A percentile compares a stretch with the other conserved stretches of the same genome.
phyloP scores from a whole-genome alignment of 129 eudicot genomes.

The Apium graveolens region DNA sequence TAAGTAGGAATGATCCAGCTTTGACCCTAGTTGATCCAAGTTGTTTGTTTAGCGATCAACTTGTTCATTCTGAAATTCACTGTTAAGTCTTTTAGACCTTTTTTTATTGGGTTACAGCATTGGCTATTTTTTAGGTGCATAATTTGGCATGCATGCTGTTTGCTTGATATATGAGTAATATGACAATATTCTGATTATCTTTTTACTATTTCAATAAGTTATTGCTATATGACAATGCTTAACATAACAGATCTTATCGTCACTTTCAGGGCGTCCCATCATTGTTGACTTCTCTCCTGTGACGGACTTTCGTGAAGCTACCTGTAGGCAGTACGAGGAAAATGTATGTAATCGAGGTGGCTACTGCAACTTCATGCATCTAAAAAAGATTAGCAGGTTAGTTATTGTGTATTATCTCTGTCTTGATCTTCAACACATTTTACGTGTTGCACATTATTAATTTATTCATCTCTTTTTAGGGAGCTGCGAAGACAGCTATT shows the following conservation, averaged over 20 bases:
- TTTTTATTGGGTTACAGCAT: neutral
- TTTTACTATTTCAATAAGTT: neutral
- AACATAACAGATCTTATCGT: neutral
- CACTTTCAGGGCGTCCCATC: slow-evolving; percentile 73
- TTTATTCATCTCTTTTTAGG: slow-evolving; percentile 21
- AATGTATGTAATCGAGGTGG: slow-evolving; percentile 97
- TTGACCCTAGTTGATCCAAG: neutral
- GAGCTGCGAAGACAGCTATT: slow-evolving; percentile 82
- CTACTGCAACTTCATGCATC: slow-evolving; percentile 97
- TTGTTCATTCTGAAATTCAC: neutral
- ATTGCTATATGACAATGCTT: neutral
- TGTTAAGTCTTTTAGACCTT: neutral
- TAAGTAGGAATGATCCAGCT: neutral
- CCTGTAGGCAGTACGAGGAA: slow-evolving; percentile 96
- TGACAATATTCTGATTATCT: neutral
- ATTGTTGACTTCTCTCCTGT: slow-evolving; percentile 96
- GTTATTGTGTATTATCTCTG: neutral
- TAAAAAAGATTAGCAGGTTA: slow-evolving; percentile 89
- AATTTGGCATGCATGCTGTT: neutral
- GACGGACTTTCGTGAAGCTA: slow-evolving; percentile 97
- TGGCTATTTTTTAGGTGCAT: neutral
- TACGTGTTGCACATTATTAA: neutral
- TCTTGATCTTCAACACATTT: neutral
- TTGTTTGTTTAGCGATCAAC: neutral
- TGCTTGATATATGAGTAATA: neutral